Base-by-base conservation (phyloP, 1,139 yeast genomes). In the Magnusiomyces magnusii region DNA sequence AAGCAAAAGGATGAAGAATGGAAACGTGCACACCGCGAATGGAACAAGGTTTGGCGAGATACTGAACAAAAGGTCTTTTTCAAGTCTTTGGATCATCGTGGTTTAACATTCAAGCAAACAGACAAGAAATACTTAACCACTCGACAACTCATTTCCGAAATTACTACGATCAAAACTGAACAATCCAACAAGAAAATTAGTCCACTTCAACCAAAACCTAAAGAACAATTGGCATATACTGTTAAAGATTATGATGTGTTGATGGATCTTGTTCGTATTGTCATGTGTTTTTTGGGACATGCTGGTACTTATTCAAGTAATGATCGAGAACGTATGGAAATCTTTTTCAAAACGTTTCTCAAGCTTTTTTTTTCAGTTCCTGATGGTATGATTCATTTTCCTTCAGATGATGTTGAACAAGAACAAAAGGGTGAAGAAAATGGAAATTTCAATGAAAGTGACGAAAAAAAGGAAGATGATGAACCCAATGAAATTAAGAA, bases 41-140 rank as follows among this genome's bases (percentile, higher is more conserved):
- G 99, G 99, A 93, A 93, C 73, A 93, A 93, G 71, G 96, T 92
- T 31, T 93, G 99, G 99, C 84, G 99, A 69, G 99, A 93, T 73
- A 85, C 95, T 76, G 99, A 95, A 71, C 97, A 91, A 70, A 92
- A 91, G 69, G 96, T 91, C 0, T 92, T 87, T 72, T 89, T 84
- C 77, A 95, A 93, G 73, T 88, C 97, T 2, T 78, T 93, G 66
- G 99, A 93, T 71, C 99, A 95, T 71, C 78, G 92, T 64, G 99
- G 99, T 1, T 79, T 93, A 66, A 91, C 97, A 0, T 95, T 93
- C 76, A 93, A 93, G 73, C 97, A 93, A 72, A 90, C 96, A 15
- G 99, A 93, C 72, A 93, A 95, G 73, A 93, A 93, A 72, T 77
- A 90, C 60, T 76, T 95, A 65, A 91, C 98, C 0, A 87, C 95